Base-by-base conservation (phyloP, 495 filamentous ascomycete species). In the Podospora fimiseda region DNA sequence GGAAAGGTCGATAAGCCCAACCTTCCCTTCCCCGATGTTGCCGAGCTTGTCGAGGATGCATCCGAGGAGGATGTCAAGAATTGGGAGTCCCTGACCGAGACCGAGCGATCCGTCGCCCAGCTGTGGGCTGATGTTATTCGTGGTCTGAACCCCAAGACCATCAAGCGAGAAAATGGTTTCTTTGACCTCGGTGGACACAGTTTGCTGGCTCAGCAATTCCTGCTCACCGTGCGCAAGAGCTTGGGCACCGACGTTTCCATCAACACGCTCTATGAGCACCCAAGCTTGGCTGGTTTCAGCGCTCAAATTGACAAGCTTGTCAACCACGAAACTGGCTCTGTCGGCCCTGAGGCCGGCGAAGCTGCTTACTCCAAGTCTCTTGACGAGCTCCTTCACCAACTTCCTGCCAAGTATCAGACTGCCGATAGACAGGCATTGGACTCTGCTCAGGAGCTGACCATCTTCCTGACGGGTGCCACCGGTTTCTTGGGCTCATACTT, bases 1-100 rank as follows among this genome's bases (percentile, higher is more conserved):
- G 91, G 90, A 54, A 97, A 96, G 73, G 83, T 95, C 42, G 93
- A 98, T 64, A 89, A 86, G 69, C 89, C 89, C 5, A 86, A 84
- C 1, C 76, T 98, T 39, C 93, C 93, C 0, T 96, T 95, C 80
- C 93, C 93, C 0, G 88, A 92, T 65, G 83, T 82, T 9, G 78
- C 78, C 2, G 67, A 72, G 42, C 57, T 60, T 15, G 59, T 65
- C 11, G 72, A 73, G 48, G 70, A 69, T 9, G 77, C 81, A 22
- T 90, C 86, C 2, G 84, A 90, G 56, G 78, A 84, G 53, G 73
- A 76, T 38, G 55, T 93, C 20, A 83, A 85, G 55, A 72, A 76
- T 30, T 94, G 89, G 89, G 81, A 74, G 43, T 67, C 74, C 0
- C 52, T 78, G n/a, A 75, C 71, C 15, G 55, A 68, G 2, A 75